Evolutionary conservation across 169 alveolate species (phyloP), one percentile per base, ranked within the genome.

Genomic region (Theileria parva): DNA sequence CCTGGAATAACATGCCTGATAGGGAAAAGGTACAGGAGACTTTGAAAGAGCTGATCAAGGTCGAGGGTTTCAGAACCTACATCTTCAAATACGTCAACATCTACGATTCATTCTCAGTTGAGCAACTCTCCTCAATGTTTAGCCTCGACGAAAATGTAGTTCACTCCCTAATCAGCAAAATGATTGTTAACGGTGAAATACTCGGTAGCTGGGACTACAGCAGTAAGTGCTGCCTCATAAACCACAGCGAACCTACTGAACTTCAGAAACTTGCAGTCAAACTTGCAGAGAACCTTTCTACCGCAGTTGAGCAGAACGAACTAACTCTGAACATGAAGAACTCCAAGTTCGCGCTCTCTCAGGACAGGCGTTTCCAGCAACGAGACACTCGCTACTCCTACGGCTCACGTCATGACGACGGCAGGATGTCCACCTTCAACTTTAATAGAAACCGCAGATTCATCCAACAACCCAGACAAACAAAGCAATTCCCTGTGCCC

Each of bases 31-130:
- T 94, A 59, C 93, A 94, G 67, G 92, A 79, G 53, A 92, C 89
- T 81, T 80, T 96, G 66, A 84, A 86, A 78, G 94, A 92, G 70
- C 92, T 88, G 77, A 90, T 98, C 72, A 97, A 98, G 92, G 94
- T 93, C 71, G 98, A 96, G 73, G 99, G 99, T 21, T 77, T 96
- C 80, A 89, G 97, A 67, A 95, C 98, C 53, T 97, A 90, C 95
- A 86, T 96, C 55, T 94, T 95, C 90, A 93, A 95, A 55, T 93
- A 92, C 79, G 87, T 86, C 12, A 67, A 90, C 72, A 79, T 95
- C 32, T 95, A 95, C 83, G 95, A 92, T 66, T 93, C 97, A 11
- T 93, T 92, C 81, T 90, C 97, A 12, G 91, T 95, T 37, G 93
- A 86, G 28, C 96, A 94, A 80, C 80, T 95, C 72, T 88, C 94